Percentiles rank a stretch among this genome's conserved stretches.
These are phyloP conservation scores for Candida namnaoensis DNA, from an alignment of 805 yeast species.

Conservation along the genomic window DNA sequence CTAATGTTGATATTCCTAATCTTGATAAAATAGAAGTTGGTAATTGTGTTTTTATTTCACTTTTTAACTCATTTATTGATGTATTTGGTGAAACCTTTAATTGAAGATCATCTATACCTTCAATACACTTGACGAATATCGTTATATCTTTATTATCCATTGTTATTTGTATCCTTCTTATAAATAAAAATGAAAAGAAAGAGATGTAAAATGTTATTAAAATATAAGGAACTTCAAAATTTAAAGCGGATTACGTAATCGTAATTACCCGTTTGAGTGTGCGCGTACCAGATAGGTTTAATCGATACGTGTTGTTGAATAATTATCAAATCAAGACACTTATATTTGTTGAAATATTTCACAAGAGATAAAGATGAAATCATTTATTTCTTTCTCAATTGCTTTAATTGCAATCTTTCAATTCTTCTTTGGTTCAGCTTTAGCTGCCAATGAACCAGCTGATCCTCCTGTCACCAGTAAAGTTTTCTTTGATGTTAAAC, in stretches of 20 bases:
- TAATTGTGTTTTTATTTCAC: slow-evolving; percentile 2
- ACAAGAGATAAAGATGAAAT: neutral
- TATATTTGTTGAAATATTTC: neutral
- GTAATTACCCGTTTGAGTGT: too few relatives aligned
- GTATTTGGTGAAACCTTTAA: slow-evolving; percentile 2
- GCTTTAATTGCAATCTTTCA: slow-evolving; percentile 6
- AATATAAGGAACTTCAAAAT: too few relatives aligned
- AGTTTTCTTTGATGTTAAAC: slow-evolving; percentile 80
- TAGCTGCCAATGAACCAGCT: slow-evolving; percentile 6
- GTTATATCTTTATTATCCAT: neutral
- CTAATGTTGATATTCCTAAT: slow-evolving; percentile 4
- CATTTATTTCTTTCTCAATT: slow-evolving; percentile 1
- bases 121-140: slow-evolving; percentile 9
- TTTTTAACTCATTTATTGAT: neutral
- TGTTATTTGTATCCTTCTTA: too few relatives aligned
- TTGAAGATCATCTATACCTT: slow-evolving; percentile 8
- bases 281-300: too few relatives aligned
- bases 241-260: too few relatives aligned
- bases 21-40: slow-evolving; percentile 3
- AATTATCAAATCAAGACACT: neutral
- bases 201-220: too few relatives aligned
- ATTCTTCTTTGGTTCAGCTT: slow-evolving; percentile 7
- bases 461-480: slow-evolving; percentile 50
- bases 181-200: too few relatives aligned
- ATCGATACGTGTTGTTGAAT: too few relatives aligned